Percentiles rank a stretch among this genome's conserved stretches.
Evolutionary conservation across 306 rosid genomes (phyloP).

Genomic region (Fagus sylvatica): DNA sequence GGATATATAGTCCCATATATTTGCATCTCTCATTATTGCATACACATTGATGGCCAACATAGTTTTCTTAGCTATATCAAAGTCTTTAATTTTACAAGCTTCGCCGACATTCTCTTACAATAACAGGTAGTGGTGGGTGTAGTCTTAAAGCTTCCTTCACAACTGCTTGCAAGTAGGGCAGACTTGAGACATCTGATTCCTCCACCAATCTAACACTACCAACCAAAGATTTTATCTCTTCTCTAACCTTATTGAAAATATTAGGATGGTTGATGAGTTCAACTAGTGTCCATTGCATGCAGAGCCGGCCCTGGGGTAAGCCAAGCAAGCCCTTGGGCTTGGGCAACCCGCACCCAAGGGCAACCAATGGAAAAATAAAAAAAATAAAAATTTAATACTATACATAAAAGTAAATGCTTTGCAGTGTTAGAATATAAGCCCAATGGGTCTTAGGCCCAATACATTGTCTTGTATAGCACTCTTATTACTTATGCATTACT

Average conservation of each 20-base stretch:
- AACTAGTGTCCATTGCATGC: constrained; percentile 50
- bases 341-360: constrained; percentile 24
- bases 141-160: constrained; percentile 49
- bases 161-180: constrained; percentile 51
- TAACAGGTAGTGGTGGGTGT: constrained; percentile 42
- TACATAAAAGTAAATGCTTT: too few species aligned
- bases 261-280: constrained; percentile 53
- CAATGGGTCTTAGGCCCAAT: too few species aligned
- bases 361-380: not conserved
- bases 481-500: too few species aligned
- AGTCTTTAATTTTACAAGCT: constrained; percentile 38
- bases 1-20: constrained; percentile 39
- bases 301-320: too few species aligned
- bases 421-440: too few species aligned
- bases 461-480: too few species aligned
- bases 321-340: too few species aligned
- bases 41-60: constrained; percentile 47
- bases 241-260: constrained; percentile 37
- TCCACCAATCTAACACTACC: constrained; percentile 38
- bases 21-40: constrained; percentile 51
- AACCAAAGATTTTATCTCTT: constrained; percentile 35
- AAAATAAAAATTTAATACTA: too few species aligned
- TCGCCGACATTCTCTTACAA: constrained; percentile 38
- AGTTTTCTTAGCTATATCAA: constrained; percentile 36
- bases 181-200: constrained; percentile 38